These are phyloP conservation scores for Aspergillus leporis DNA, from an alignment of 495 filamentous ascomycete genomes.

Conservation along the genomic window DNA sequence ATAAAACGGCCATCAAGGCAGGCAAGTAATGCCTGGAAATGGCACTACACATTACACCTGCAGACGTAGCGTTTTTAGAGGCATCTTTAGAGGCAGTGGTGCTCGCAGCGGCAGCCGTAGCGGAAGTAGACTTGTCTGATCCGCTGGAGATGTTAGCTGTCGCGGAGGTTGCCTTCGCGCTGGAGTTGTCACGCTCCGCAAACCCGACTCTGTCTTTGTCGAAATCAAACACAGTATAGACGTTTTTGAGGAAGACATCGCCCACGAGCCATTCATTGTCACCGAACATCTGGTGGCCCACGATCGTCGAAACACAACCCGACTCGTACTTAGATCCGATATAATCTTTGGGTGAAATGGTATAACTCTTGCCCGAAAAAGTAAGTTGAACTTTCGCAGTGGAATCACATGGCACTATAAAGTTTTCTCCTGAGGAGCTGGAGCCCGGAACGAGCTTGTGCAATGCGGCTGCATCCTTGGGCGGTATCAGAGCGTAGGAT, in stretches of 20 bases:
- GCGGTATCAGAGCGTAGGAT: conserved; percentile 68
- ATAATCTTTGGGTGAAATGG: conserved; percentile 68
- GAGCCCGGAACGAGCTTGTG: conserved; percentile 67
- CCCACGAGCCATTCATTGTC: conserved; percentile 70
- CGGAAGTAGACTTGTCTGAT: conserved; percentile 13
- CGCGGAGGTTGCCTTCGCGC: conserved; percentile 22
- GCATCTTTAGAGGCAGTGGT: conserved; percentile 4
- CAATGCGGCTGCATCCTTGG: conserved; percentile 60
- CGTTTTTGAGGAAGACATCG: conserved; percentile 85
- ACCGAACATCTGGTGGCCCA: conserved; percentile 47
- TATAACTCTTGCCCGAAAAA: conserved; percentile 61
- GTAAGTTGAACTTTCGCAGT: conserved; percentile 51
- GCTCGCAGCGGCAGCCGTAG: conserved; percentile 8
- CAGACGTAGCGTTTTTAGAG: neutral
- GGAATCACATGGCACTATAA: conserved; percentile 69
- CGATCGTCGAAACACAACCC: conserved; percentile 66
- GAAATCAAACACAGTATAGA: conserved; percentile 83
- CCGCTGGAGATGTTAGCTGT: conserved; percentile 12
- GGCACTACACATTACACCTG: neutral
- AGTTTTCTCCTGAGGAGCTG: conserved; percentile 48
- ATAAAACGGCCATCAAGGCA: conserved; percentile 3
- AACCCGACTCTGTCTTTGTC: conserved; percentile 49
- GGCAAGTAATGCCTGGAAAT: conserved; percentile 1
- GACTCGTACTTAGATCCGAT: conserved; percentile 48
- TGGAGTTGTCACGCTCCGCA: conserved; percentile 23